Evolutionary conservation across 306 rosid genomes (phyloP), one percentile per base, ranked within the genome.

Genomic region (Cucurbita pepo): DNA sequence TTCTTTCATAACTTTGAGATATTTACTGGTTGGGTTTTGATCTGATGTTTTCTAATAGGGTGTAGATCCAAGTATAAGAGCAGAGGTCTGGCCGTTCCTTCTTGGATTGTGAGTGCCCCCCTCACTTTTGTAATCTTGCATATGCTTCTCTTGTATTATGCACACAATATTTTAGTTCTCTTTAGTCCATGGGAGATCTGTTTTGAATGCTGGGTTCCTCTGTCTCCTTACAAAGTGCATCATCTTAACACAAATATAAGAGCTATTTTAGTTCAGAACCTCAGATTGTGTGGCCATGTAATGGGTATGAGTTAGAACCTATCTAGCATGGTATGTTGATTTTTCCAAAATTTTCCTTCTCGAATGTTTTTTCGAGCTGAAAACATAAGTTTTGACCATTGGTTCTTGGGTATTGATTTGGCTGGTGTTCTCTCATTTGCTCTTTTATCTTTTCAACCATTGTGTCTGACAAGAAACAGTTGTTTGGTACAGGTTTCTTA

Each of bases 51-150:
- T 79, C 52, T 86, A 58, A 69, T 81, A 95, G 99, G 99, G 97
- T 70, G 90, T 91, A 77, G 96, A 95, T 84, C 95, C 96, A 63
- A 78, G 91, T 82, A 89, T 95, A 55, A 86, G 97, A 72, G 83
- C 93, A 34, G 97, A 91, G 79, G 99, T 91, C 79, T 95, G 99
- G 99, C 97, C 99, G 44, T 95, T 89, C 80, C 96, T 95, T 43
- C 92, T 95, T 64, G 99, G 99, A 95, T 95, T 91, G 99, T 95
- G 86, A 89, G 99, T 78, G 61, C 50, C 51, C 16, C 73, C 44
- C 34, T 38, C 19, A 2, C 2, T 48, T 2, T 63, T 10, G 44
- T 72, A 12, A 18, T 37, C 41, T 56, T 40, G 76, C 66, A 55
- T 25, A 72, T 72, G 40, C 63, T 36, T 55, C 13, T 52, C 74